Evolutionary conservation across 345 rosid species (phyloP), one percentile per base, ranked within the genome.

Genomic region (Citrus maxima): DNA sequence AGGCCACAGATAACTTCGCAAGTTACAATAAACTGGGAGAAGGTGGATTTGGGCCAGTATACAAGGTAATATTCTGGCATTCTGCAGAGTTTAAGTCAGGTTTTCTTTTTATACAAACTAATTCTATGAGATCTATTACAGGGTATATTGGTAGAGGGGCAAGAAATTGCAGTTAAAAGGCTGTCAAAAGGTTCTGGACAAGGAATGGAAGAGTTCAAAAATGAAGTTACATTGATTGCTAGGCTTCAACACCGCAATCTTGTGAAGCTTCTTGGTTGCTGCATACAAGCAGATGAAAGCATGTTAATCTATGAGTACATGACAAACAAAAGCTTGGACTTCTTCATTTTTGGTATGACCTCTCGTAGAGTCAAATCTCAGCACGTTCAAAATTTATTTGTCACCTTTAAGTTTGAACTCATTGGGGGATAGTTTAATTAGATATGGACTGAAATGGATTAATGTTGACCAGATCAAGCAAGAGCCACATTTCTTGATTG

Each of bases 31-130:
- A 81, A 67, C 72, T 88, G 2, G 91, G 91, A 30, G 77, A 79
- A 60, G 89, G 91, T 3, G 91, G 91, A 7, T 88, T 88, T 72
- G 89, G 89, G 5, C 67, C 69, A 13, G 88, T 86, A 21, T 85
- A 85, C 77, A 86, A 73, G 87, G 89, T 87, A 80, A 78, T 24
- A 19, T 61, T 28, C 24, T 25, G 49, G 32, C 16, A 22, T 27
- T 4, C 32, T 49, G 22, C 22, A 2, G 65, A 49, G 38, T 25
- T 61, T 25, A 8, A 46, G 4, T 13, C 51, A 12, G 18, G 7
- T 18, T 25, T 16, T 74, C 58, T 38, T 21, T 10, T 46, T 8
- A 35, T 14, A 37, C 12, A 10, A 28, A 49, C 61, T 30, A 30
- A 66, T 35, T 51, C 27, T 65, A 6, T 0, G 51, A 34, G 64